Base-by-base conservation (phyloP, 2,329 filamentous ascomycete species). In the Samsoniella hepiali region DNA sequence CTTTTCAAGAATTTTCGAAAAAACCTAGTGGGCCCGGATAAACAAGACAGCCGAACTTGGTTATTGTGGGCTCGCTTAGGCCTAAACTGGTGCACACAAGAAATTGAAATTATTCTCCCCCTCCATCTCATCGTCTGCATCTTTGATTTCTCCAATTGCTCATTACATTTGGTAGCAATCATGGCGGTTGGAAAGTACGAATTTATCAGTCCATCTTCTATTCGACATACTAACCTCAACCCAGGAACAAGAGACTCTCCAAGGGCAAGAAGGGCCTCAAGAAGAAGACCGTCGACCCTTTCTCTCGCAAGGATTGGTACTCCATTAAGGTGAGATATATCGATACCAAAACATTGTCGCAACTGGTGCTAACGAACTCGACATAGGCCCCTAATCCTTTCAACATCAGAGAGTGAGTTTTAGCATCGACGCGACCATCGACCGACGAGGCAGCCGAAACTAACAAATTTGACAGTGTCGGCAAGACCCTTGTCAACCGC, bases 181-280 rank as follows among this genome's bases (percentile, higher is more conserved):
- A 84, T 84, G 82, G 82, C 82, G 78, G 82, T 84, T 80, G 82
- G 82, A 81, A 84, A 84, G 82, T 84, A 78, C 77, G 82, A 69
- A 70, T 67, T 45, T 63, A 27, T 51, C 57, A 62, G 54, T 45
- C 31, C 22, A 27, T 44, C 36, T 54, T 54, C 55, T 54, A 50
- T 38, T 63, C n/a, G 31, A 44, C 29, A 59, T 68, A 63, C 70
- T 75, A 65, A 73, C 65, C 49, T 62, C 51, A 55, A 3, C 63
- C 45, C 73, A 93, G 90, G 91, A 99, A 99, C 90, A 99, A 99
- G 93, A 93, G 95, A 88, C 89, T 99, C 86, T 98, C 95, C 72
- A 99, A 99, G 89, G 95, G 95, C 85, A 99, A 98, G 92, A 99
- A 99, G 89, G 94, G 95, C 82, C 87, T 98, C 80, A 98, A 98